phyloP scores from a whole-genome alignment of 805 yeast genomes.

The Maudiozyma serrabonitensis region DNA sequence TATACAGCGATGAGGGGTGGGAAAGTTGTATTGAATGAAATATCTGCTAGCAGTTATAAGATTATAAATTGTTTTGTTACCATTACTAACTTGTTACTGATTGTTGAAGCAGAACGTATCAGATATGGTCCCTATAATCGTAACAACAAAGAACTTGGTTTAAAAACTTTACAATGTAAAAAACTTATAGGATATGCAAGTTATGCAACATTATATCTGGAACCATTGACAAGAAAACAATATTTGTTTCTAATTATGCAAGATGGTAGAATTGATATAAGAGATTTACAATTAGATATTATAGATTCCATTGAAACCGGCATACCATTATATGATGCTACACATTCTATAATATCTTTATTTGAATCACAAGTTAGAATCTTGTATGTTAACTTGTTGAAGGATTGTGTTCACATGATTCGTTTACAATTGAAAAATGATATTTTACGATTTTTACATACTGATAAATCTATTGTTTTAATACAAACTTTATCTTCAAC shows the following conservation, averaged over 20 bases:
- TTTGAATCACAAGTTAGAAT: constrained; percentile 9
- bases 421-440: constrained; percentile 2
- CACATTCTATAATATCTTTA: constrained; percentile 1
- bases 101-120: constrained; percentile 1
- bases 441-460: constrained; percentile 5
- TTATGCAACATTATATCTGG: constrained; percentile 9
- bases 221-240: constrained; percentile 6
- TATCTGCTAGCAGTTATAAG: no score
- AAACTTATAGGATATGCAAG: constrained; percentile 10
- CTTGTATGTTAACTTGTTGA: constrained; percentile 9
- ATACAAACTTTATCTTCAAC: constrained; percentile 3
- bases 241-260: constrained; percentile 14
- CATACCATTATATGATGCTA: constrained; percentile 1
- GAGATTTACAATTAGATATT: constrained; percentile 1
- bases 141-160: not conserved
- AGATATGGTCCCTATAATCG: not conserved
- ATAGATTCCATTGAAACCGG: constrained; percentile 11
- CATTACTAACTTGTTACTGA: not conserved
- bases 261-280: constrained; percentile 13
- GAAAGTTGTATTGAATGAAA: no score
- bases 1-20: no score
- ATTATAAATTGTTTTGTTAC: constrained; percentile 1
- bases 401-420: constrained; percentile 7
- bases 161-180: not conserved
- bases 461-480: constrained; percentile 1